Base-by-base conservation (phyloP, 805 yeast species). In the Kodamaea restingae region DNA sequence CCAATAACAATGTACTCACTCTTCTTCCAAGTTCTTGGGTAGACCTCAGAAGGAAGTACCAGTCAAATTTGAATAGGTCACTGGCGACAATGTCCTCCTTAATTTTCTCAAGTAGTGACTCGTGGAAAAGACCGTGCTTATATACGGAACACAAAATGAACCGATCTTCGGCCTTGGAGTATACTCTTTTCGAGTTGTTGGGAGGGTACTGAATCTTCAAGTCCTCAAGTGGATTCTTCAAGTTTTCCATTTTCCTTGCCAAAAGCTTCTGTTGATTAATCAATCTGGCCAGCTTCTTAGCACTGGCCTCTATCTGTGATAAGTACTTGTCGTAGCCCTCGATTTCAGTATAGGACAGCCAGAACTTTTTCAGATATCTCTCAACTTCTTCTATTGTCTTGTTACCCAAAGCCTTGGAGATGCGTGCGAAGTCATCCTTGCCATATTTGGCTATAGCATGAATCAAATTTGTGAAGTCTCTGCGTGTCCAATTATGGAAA, bases 181-280 rank as follows among this genome's bases (percentile, higher is more conserved):
- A 85, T 7, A 83, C 71, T 48, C 88, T 65, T 52, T 84, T 83
- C 9, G 93, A 83, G 55, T 83, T 84, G 54, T 84, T 84, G n/a
- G 90, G 90, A 0, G 93, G 91, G 44, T 83, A 85, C 39, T 76
- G 83, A 17, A 85, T 79, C 3, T 61, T 61, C 58, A 85, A 61
- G 31, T 81, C 80, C 32, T 78, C 78, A 15, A 83, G 55, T 0
- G 90, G 88, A 41, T 73, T 76, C n/a, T 67, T 65, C 30, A 71
- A 65, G 39, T 69, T 73, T 33, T 69, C 69, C 47, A 84, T 61
- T 48, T 83, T 83, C 22, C 58, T 61, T 2, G 67, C 69, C 26
- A 84, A 61, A 7, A 81, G 60, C 36, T 64, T 68, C 43, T 80
- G 77, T 52, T 84, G 91, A 29, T 69, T 62, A 25, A 60, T 55